Percentiles rank a stretch among this genome's conserved stretches.
Conservation (phyloP, 1,284 basidiomycete genomes). For the Ustilago curta region DNA sequence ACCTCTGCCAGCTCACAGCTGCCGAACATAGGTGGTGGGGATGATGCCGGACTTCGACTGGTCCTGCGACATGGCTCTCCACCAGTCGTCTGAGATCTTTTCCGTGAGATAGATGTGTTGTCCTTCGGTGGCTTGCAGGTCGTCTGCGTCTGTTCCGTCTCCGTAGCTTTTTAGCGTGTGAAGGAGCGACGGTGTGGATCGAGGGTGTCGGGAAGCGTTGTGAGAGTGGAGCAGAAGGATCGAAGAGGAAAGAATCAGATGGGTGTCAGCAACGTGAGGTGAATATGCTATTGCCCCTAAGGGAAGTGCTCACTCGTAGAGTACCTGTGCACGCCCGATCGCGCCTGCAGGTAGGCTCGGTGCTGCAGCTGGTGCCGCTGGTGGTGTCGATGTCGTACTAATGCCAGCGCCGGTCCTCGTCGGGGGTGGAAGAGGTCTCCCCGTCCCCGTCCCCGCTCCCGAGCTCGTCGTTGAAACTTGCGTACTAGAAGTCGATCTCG, state of each 20-base stretch:
- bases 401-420: constrained; percentile 20
- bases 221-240: background rate
- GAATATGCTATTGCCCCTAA: too few species aligned
- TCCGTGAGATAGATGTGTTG: constrained; percentile 54
- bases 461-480: background rate
- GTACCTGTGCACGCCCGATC: background rate
- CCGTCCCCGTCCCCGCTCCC: background rate
- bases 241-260: too few species aligned
- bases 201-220: too few species aligned
- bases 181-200: too few species aligned
- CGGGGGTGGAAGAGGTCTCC: constrained; percentile 25
- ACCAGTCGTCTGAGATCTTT: constrained; percentile 62
- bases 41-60: constrained; percentile 50
- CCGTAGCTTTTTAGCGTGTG: constrained; percentile 25
- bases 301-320: background rate
- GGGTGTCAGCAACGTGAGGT: background rate
- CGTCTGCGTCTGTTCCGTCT: constrained; percentile 54
- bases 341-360: background rate
- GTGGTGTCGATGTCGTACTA: background rate
- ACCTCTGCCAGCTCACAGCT: constrained; percentile 9
- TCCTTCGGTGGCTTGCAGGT: constrained; percentile 46
- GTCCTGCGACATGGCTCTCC: constrained; percentile 33
- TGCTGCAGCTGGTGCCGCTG: background rate
- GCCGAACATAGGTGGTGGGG: constrained; percentile 52
- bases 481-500: constrained; percentile 6